Percentiles rank a stretch among this genome's conserved stretches.
Conservation (phyloP, 495 filamentous ascomycete species). For the Neurospora sp. region DNA sequence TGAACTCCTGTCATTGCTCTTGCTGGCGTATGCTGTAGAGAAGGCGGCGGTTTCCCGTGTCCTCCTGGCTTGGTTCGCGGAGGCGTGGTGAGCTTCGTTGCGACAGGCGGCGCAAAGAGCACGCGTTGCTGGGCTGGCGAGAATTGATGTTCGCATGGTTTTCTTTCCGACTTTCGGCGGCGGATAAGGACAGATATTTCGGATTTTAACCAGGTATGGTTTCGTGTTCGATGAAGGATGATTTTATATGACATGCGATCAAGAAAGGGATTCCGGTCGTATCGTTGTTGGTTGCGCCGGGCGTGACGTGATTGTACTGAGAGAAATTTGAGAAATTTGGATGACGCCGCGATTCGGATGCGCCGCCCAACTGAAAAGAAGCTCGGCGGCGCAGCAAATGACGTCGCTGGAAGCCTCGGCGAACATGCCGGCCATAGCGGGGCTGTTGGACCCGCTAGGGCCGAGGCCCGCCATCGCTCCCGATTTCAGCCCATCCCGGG, state of each 20-base stretch:
- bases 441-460: background rate
- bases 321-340: background rate
- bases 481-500: background rate
- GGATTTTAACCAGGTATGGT: background rate
- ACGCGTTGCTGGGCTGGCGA: conserved; percentile 6
- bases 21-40: background rate
- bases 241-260: background rate
- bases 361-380: background rate
- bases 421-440: background rate
- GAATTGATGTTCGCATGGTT: conserved; percentile 14
- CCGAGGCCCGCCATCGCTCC: background rate
- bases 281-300: background rate
- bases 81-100: background rate
- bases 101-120: conserved; percentile 17
- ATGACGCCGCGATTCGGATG: background rate
- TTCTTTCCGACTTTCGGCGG: background rate
- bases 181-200: background rate
- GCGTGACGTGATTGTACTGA: background rate
- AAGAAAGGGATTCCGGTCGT: background rate
- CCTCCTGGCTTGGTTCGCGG: background rate
- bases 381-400: background rate
- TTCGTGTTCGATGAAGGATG: background rate
- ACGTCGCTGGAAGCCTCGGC: background rate
- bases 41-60: background rate
- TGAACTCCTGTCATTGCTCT: background rate